These are phyloP conservation scores for Eimeria maxima DNA, from an alignment of 169 alveolate species.

Conservation along the genomic window DNA sequence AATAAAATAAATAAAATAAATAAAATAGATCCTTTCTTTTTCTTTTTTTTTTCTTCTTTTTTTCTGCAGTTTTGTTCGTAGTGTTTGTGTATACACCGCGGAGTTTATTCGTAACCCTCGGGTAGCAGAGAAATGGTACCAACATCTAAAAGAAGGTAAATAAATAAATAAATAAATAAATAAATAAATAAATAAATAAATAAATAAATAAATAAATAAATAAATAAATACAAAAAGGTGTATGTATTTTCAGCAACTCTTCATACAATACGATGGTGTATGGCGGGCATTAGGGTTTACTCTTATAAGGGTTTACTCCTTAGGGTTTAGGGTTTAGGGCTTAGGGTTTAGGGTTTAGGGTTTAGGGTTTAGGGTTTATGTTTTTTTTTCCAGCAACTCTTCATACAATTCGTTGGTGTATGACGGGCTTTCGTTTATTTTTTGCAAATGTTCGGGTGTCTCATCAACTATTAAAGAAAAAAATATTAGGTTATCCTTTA, in stretches of 20 bases:
- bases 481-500: slow-evolving; percentile 90
- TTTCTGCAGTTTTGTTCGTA: not conserved
- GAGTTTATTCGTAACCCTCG: slow-evolving; percentile 57
- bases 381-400: slow-evolving; percentile 25
- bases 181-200: too few species aligned
- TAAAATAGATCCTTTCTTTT: too few species aligned
- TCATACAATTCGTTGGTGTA: slow-evolving; percentile 81
- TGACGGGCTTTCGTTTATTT: slow-evolving; percentile 83
- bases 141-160: slow-evolving; percentile 63
- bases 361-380: not conserved
- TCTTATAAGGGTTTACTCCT: too few species aligned
- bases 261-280: too few species aligned
- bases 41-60: too few species aligned
- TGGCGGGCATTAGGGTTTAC: not conserved
- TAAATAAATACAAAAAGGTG: too few species aligned
- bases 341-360: slow-evolving; percentile 30
- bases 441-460: slow-evolving; percentile 84
- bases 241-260: too few species aligned
- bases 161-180: too few species aligned
- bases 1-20: too few species aligned
- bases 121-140: slow-evolving; percentile 70
- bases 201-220: too few species aligned
- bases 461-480: slow-evolving; percentile 81
- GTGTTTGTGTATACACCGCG: not conserved
- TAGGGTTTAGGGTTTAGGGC: slow-evolving; percentile 5